Conservation (phyloP, 2,329 filamentous ascomycete genomes). For the Fusarium floridanum region DNA sequence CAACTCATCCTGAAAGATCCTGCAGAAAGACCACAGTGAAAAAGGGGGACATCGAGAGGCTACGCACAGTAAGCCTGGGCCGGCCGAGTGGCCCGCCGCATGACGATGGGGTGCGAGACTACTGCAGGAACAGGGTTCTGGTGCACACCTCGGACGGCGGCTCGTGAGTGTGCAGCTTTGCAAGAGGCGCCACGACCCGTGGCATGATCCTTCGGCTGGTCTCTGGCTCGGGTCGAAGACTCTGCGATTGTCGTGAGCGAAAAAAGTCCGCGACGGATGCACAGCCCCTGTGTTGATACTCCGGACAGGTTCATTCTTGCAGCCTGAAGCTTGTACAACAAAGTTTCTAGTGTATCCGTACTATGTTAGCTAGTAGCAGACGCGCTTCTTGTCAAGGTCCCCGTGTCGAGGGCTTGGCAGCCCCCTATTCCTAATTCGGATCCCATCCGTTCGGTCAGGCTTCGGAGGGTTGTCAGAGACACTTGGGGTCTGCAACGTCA, state of each 20-base stretch:
- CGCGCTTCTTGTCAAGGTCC: conserved; percentile 5
- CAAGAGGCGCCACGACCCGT: conserved; percentile 24
- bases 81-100: conserved; percentile 37
- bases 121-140: conserved; percentile 47
- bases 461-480: background rate
- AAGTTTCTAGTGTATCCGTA: background rate
- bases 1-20: conserved; percentile 11
- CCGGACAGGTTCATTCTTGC: background rate
- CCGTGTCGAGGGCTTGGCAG: conserved; percentile 24
- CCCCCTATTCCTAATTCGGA: conserved; percentile 31
- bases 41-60: conserved; percentile 23
- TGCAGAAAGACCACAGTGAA: conserved; percentile 16
- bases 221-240: conserved; percentile 16
- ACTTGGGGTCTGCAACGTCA: conserved; percentile 9
- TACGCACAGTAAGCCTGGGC: conserved; percentile 28
- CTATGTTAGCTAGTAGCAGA: background rate
- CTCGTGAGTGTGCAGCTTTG: conserved; percentile 23
- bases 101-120: conserved; percentile 44
- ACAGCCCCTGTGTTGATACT: background rate
- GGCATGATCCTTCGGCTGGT: conserved; percentile 34
- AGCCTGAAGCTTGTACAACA: conserved; percentile 12
- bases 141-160: conserved; percentile 28
- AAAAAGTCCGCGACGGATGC: background rate
- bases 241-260: background rate
- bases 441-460: conserved; percentile 11